Evolutionary conservation across 805 yeast genomes (phyloP).

Genomic region (Hanseniaspora nectarophila): DNA sequence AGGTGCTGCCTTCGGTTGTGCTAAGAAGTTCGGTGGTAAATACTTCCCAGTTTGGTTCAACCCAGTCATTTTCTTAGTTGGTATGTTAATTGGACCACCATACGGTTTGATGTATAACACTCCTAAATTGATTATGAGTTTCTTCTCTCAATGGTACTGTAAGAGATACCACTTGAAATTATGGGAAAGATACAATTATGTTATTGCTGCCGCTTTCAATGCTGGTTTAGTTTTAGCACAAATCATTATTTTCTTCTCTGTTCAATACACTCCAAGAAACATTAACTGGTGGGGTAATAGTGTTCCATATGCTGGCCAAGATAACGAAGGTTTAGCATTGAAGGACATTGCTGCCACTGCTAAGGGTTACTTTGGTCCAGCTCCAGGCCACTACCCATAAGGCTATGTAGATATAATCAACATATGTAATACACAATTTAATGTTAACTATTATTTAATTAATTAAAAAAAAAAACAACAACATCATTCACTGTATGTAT

Average conservation of each 20-base stretch:
- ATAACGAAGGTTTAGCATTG: constrained; percentile 15
- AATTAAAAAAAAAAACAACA: no score
- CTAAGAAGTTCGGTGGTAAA: constrained; percentile 23
- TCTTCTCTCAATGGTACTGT: constrained; percentile 39
- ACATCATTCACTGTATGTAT: no score
- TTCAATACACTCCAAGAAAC: no score
- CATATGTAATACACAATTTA: no score
- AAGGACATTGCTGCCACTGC: constrained; percentile 17
- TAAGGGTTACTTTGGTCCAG: constrained; percentile 22
- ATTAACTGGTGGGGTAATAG: constrained; percentile 51
- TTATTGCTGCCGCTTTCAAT: constrained; percentile 47
- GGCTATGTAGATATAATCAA: no score
- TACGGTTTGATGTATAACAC: constrained; percentile 33
- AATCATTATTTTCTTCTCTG: constrained; percentile 42
- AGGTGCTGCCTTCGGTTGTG: constrained; percentile 25
- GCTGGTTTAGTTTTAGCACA: constrained; percentile 54
- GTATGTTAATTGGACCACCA: constrained; percentile 42
- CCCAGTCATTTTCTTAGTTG: constrained; percentile 42
- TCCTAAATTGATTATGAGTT: constrained; percentile 25
- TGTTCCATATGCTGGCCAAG: constrained; percentile 28
- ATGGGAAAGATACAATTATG: constrained; percentile 52
- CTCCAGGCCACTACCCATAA: constrained; percentile 27
- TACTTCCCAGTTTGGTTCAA: constrained; percentile 32
- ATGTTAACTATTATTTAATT: no score
- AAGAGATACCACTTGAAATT: constrained; percentile 38